Conservation (phyloP, 495 filamentous ascomycete species). For the Penicillium paradoxum region DNA sequence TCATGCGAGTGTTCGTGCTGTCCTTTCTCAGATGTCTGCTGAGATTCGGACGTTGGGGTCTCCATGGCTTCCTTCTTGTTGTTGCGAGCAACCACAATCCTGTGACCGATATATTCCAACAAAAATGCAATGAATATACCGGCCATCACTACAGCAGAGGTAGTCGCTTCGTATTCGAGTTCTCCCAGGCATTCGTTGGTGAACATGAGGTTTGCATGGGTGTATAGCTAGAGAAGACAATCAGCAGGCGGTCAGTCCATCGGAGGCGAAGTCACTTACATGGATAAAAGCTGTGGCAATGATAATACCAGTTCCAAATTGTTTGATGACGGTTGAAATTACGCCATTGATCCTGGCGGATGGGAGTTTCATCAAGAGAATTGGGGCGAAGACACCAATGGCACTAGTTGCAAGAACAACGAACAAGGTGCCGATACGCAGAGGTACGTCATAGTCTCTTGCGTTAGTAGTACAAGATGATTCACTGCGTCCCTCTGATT, state of each 20-base stretch:
- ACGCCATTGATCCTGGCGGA: constrained; percentile 39
- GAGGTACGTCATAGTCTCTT: constrained; percentile 53
- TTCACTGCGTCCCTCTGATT: constrained; percentile 23
- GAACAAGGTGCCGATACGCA: constrained; percentile 58
- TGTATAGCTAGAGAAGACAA: constrained; percentile 46
- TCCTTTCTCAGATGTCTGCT: constrained; percentile 3
- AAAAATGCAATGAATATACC: constrained; percentile 59
- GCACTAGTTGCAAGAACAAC: constrained; percentile 50
- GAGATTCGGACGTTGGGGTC: neutral
- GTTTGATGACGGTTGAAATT: constrained; percentile 47
- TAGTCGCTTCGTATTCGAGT: constrained; percentile 55
- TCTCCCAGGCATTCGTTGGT: constrained; percentile 56
- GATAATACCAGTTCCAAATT: constrained; percentile 72
- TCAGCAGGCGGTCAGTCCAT: constrained; percentile 1
- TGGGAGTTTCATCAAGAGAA: constrained; percentile 32
- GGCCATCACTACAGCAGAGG: constrained; percentile 60
- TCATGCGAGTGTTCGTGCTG: neutral
- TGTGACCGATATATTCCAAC: constrained; percentile 53
- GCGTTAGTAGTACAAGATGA: constrained; percentile 38
- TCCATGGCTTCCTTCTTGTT: neutral
- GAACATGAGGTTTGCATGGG: constrained; percentile 61
- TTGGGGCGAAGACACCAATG: constrained; percentile 43
- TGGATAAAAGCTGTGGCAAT: constrained; percentile 69
- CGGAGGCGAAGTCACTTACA: constrained; percentile 27
- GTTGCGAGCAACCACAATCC: constrained; percentile 36